Evolutionary conservation across 75 land plant species (phyloP).

Genomic region (Pseudotsuga menziesii): DNA sequence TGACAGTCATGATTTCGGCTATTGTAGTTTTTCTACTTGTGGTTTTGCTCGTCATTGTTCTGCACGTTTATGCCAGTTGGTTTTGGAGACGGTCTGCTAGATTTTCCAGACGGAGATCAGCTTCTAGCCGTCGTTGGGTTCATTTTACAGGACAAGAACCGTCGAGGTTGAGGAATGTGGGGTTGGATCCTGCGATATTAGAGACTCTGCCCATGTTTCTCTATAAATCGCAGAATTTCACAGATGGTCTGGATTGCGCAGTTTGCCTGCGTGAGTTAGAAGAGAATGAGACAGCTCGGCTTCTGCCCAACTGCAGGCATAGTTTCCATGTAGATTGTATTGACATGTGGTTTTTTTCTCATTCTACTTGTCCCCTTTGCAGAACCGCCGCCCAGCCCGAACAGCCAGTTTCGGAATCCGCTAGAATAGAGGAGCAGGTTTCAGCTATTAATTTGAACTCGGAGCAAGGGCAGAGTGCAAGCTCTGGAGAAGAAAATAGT

Average conservation of each 20-base stretch:
- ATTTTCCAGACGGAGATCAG: background rate
- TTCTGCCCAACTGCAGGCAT: constrained; percentile 51
- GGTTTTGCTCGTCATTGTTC: constrained; percentile 25
- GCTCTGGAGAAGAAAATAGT: too few species aligned
- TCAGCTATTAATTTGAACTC: too few species aligned
- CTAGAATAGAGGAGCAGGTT: too few species aligned
- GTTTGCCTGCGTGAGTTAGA: constrained; percentile 59
- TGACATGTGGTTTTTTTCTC: constrained; percentile 56
- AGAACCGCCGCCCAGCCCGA: constrained; percentile 12
- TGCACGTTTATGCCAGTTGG: constrained; percentile 28
- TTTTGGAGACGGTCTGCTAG: background rate
- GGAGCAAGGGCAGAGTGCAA: too few species aligned
- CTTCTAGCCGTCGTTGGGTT: background rate
- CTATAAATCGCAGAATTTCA: constrained; percentile 7
- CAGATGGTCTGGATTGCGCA: constrained; percentile 33
- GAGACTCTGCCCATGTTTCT: constrained; percentile 44
- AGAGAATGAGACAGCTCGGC: constrained; percentile 36
- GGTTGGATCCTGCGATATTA: constrained; percentile 37
- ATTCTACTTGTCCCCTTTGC: constrained; percentile 69
- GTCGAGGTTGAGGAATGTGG: background rate
- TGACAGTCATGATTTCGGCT: constrained; percentile 33
- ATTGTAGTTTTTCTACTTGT: constrained; percentile 27
- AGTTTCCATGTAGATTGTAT: constrained; percentile 58
- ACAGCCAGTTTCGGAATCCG: background rate
- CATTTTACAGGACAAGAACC: background rate